Evolutionary conservation across 73 alveolate species (phyloP).

Genomic region (Paramecium tetraurelia): DNA sequence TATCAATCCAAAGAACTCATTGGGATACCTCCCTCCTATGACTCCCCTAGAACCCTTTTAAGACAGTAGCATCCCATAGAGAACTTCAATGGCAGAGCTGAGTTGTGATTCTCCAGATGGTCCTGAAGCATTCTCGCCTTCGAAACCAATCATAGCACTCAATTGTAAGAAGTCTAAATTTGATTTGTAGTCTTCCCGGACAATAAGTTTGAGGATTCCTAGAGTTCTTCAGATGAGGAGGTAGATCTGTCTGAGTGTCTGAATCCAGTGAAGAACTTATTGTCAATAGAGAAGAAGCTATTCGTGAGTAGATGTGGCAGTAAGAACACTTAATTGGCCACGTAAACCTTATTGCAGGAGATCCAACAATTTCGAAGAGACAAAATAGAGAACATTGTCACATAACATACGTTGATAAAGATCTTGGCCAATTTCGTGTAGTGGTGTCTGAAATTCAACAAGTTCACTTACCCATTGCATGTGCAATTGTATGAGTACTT

Average conservation of each 20-base stretch:
- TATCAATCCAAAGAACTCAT: not conserved
- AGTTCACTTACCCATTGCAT: not conserved
- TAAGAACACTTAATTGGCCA: not conserved
- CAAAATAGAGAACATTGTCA: not conserved
- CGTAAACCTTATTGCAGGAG: not conserved
- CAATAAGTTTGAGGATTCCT: not conserved
- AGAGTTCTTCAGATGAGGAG: not conserved
- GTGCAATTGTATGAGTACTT: slow-evolving; percentile 2
- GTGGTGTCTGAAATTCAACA: slow-evolving; percentile 30
- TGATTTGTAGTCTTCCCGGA: not conserved
- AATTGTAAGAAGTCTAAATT: not conserved
- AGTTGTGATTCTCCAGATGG: not conserved
- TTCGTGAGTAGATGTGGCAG: slow-evolving; percentile 12
- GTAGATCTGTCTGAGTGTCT: not conserved
- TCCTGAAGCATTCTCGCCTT: not conserved
- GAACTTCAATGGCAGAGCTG: not conserved
- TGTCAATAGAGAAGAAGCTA: slow-evolving; percentile 33
- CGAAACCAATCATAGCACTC: not conserved
- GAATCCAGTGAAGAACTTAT: slow-evolving; percentile 36
- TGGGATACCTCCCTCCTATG: not conserved
- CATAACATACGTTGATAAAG: not conserved
- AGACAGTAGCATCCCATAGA: not conserved
- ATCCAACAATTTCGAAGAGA: slow-evolving; percentile 19
- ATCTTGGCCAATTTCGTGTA: not conserved
- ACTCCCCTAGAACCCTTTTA: not conserved